Evolutionary conservation across 176 grass and related monocot species (phyloP).

Genomic region (Avena eriantha): DNA sequence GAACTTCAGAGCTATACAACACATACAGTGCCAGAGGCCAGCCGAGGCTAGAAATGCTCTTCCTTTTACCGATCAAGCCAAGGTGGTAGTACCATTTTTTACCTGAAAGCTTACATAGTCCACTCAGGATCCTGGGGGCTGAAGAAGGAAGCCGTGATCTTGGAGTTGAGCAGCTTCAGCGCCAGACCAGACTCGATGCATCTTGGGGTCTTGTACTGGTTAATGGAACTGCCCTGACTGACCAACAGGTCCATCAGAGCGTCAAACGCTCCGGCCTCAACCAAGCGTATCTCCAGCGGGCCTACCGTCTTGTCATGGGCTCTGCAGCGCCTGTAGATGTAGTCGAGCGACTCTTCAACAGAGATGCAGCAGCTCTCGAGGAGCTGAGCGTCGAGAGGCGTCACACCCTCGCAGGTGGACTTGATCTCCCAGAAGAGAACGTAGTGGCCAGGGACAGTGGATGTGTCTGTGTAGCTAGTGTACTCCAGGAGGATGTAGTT

Average conservation of each 20-base stretch:
- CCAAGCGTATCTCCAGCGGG: constrained; percentile 72
- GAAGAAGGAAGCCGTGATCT: constrained; percentile 55
- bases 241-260: constrained; percentile 78
- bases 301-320: constrained; percentile 73
- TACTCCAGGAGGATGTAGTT: constrained; percentile 72
- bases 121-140: constrained; percentile 71
- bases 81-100: not conserved
- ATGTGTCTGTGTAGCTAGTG: constrained; percentile 71
- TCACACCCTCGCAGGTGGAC: constrained; percentile 34
- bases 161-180: constrained; percentile 67
- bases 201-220: constrained; percentile 88
- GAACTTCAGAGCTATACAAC: constrained; percentile 15
- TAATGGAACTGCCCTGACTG: constrained; percentile 78
- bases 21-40: not conserved
- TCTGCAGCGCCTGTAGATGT: constrained; percentile 72
- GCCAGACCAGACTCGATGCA: constrained; percentile 57
- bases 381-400: constrained; percentile 38
- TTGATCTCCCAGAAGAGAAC: constrained; percentile 87
- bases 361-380: constrained; percentile 62
- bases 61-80: not conserved
- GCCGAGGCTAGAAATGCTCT: not conserved
- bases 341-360: constrained; percentile 74
- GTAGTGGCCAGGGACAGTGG: constrained; percentile 69
- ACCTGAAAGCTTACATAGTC: constrained; percentile 41
- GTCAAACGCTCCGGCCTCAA: constrained; percentile 71